These are phyloP conservation scores for Marvania coccoides DNA, from an alignment of 139 green algal genomes.

Conservation along the genomic window DNA sequence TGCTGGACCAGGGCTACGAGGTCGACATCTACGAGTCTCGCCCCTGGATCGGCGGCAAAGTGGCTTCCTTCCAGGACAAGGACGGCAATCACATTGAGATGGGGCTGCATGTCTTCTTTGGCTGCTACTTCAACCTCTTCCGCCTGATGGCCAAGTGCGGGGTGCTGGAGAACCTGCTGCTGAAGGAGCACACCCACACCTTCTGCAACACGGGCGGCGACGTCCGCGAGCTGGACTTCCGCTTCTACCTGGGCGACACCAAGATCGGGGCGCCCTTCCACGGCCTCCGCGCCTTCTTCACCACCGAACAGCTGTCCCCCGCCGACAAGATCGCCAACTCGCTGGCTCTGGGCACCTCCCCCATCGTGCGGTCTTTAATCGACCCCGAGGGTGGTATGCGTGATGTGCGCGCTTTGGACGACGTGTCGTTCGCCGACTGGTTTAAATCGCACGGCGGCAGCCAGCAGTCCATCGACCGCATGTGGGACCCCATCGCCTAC, in stretches of 20 bases:
- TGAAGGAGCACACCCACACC: constrained; percentile 96
- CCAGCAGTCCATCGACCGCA: constrained; percentile 78
- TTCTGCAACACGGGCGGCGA: constrained; percentile 92
- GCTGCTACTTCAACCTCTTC: constrained; percentile 93
- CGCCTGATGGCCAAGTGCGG: constrained; percentile 93
- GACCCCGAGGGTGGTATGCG: constrained; percentile 89
- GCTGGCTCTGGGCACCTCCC: constrained; percentile 81
- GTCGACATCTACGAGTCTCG: constrained; percentile 92
- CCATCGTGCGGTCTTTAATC: constrained; percentile 81
- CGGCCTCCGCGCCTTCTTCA: constrained; percentile 94
- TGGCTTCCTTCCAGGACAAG: constrained; percentile 87
- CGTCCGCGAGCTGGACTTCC: constrained; percentile 86
- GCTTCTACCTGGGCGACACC: constrained; percentile 66
- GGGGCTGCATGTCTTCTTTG: constrained; percentile 95
- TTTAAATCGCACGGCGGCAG: constrained; percentile 81
- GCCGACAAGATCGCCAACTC: constrained; percentile 83
- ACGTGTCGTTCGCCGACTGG: constrained; percentile 85
- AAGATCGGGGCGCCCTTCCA: constrained; percentile 88
- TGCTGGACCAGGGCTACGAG: constrained; percentile 86
- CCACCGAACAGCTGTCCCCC: constrained; percentile 77
- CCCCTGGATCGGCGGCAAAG: constrained; percentile 90
- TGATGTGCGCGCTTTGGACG: constrained; percentile 79
- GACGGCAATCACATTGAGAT: constrained; percentile 97
- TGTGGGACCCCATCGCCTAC: constrained; percentile 97
- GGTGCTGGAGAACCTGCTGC: constrained; percentile 86